Evolutionary conservation across 208 protist genomes (phyloP).

Genomic region (Wallacemonas sp.): DNA sequence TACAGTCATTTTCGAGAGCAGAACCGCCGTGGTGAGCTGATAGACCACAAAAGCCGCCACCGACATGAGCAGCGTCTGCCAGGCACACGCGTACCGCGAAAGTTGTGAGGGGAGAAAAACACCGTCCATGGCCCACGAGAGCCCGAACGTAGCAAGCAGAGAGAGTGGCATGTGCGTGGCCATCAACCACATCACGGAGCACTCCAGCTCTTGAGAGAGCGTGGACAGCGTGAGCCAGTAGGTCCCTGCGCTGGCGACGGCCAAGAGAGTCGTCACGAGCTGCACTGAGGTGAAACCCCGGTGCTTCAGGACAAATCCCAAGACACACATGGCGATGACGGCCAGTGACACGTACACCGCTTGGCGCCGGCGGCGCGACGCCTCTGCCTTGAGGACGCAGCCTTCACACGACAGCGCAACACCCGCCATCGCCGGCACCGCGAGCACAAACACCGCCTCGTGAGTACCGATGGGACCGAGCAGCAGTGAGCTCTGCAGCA

Average conservation of each 20-base stretch:
- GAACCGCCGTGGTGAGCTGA: not conserved
- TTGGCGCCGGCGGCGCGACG: no score
- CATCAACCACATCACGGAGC: not conserved
- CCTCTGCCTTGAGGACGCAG: not conserved
- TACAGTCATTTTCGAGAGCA: not conserved
- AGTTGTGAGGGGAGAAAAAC: not conserved
- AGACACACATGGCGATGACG: not conserved
- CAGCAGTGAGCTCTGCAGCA: not conserved
- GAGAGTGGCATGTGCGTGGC: not conserved
- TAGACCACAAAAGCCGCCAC: not conserved
- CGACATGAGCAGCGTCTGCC: not conserved
- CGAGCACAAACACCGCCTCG: not conserved
- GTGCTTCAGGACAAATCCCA: not conserved
- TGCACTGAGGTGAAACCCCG: not conserved
- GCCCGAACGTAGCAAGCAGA: not conserved
- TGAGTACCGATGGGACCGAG: not conserved
- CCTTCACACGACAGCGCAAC: not conserved
- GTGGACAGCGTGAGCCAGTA: not conserved
- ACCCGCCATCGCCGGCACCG: not conserved
- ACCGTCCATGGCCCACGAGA: not conserved
- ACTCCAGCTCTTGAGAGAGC: not conserved
- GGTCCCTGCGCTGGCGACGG: not conserved
- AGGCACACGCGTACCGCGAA: not conserved
- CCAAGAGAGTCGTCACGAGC: not conserved
- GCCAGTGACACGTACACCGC: no score